Percentiles rank a stretch among this genome's conserved stretches.
These are phyloP conservation scores for Trebouxia sp. DNA, from an alignment of 139 green algal species.

Conservation along the genomic window DNA sequence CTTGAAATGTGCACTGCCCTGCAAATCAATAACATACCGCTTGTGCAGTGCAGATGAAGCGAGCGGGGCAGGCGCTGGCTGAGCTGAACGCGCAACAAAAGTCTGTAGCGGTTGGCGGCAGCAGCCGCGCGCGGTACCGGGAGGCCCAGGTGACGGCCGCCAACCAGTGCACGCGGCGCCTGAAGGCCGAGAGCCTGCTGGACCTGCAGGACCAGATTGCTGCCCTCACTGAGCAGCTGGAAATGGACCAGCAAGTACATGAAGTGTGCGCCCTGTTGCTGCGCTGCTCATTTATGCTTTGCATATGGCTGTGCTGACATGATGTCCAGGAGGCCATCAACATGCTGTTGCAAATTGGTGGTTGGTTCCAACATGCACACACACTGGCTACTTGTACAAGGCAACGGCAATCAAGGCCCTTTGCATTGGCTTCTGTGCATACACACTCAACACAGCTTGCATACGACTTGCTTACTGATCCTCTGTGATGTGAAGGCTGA, in stretches of 20 bases:
- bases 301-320: not conserved
- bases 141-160: conserved; percentile 28
- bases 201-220: conserved; percentile 51
- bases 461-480: too few relatives aligned
- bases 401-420: too few relatives aligned
- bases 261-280: not conserved
- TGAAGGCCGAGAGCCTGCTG: conserved; percentile 52
- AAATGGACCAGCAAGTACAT: conserved; percentile 59
- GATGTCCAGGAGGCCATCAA: not conserved
- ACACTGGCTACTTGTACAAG: too few relatives aligned
- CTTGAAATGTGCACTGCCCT: not conserved
- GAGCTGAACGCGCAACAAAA: conserved; percentile 9
- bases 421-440: too few relatives aligned
- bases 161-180: conserved; percentile 50
- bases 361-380: too few relatives aligned
- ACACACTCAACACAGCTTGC: too few relatives aligned
- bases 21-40: too few relatives aligned
- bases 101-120: conserved; percentile 19
- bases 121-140: conserved; percentile 35
- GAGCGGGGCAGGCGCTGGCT: not conserved
- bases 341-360: not conserved
- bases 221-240: conserved; percentile 53
- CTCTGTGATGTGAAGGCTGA: too few relatives aligned
- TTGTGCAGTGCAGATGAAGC: conserved; percentile 25
- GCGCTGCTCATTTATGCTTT: not conserved